phyloP scores from a whole-genome alignment of 192 early-diverging fungal species.

The Powellomyces hirtus region DNA sequence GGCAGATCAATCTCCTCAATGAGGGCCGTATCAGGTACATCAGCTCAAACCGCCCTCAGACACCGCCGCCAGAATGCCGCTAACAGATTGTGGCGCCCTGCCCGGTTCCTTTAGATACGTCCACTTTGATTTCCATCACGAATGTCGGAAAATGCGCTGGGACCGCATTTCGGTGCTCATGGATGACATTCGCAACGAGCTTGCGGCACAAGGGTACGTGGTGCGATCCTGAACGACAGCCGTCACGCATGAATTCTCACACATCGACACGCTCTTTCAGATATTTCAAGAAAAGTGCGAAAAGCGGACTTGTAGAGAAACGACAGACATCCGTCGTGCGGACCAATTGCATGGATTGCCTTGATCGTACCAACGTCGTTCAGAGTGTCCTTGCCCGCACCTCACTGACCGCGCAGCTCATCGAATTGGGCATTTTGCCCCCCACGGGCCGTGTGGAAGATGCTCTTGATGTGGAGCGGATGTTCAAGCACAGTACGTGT shows the following conservation, averaged over 20 bases:
- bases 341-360: slow-evolving; percentile 99
- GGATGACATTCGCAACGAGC: slow-evolving; percentile 70
- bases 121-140: slow-evolving; percentile 97
- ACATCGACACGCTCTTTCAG: too few relatives aligned
- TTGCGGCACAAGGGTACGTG: slow-evolving; percentile 59
- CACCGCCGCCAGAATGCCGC: too few relatives aligned
- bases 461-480: slow-evolving; percentile 61
- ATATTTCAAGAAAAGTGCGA: slow-evolving; percentile 52
- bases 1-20: slow-evolving; percentile 51
- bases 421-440: slow-evolving; percentile 60
- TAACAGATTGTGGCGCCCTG: too few relatives aligned
- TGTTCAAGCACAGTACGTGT: slow-evolving; percentile 85
- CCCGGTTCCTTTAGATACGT: slow-evolving; percentile 55
- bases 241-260: too few relatives aligned
- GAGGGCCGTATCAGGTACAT: slow-evolving; percentile 39
- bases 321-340: slow-evolving; percentile 81
- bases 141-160: slow-evolving; percentile 96
- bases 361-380: slow-evolving; percentile 98
- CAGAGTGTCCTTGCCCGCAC: slow-evolving; percentile 84
- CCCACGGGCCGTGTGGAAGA: slow-evolving; percentile 62
- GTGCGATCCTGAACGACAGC: too few relatives aligned
- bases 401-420: slow-evolving; percentile 72
- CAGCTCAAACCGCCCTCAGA: background rate
- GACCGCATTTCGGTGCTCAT: slow-evolving; percentile 80
- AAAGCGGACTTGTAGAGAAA: slow-evolving; percentile 33